These are phyloP conservation scores for Samsoniella hepiali DNA, from an alignment of 2,329 filamentous ascomycete genomes.

Conservation along the genomic window DNA sequence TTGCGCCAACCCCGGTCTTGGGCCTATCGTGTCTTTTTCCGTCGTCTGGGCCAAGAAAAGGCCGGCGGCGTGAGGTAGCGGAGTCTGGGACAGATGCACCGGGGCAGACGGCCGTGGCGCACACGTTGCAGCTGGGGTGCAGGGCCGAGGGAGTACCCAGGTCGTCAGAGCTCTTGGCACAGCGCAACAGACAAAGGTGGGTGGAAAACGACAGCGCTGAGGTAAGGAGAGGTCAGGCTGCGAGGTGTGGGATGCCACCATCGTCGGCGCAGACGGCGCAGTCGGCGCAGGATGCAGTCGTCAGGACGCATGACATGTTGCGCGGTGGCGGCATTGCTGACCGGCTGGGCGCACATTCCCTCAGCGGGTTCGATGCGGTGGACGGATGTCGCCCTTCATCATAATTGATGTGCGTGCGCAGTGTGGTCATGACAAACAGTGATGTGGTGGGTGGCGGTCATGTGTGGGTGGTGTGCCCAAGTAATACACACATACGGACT, in stretches of 20 bases:
- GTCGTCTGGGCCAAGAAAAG: neutral
- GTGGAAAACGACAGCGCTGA: neutral
- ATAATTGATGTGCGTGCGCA: neutral
- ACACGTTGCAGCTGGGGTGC: too few relatives aligned
- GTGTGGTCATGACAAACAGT: neutral
- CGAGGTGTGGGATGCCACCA: neutral
- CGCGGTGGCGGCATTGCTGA: neutral
- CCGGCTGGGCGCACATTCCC: neutral
- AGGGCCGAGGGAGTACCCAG: too few relatives aligned
- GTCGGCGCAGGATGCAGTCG: neutral
- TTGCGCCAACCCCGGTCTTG: too few relatives aligned
- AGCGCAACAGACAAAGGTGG: neutral
- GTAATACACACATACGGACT: neutral
- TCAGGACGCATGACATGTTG: slow-evolving; percentile 8
- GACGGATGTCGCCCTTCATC: too few relatives aligned
- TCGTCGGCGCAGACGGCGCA: neutral
- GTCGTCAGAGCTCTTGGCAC: too few relatives aligned
- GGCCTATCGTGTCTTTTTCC: too few relatives aligned
- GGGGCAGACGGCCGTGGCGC: neutral
- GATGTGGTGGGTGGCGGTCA: neutral
- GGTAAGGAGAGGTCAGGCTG: neutral
- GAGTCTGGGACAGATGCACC: neutral
- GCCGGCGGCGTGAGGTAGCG: neutral
- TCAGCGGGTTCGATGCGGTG: too few relatives aligned
- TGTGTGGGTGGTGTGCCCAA: slow-evolving; percentile 1